Evolutionary conservation across 2,329 filamentous ascomycete genomes (phyloP).

Genomic region (Penicillium oxalicum): DNA sequence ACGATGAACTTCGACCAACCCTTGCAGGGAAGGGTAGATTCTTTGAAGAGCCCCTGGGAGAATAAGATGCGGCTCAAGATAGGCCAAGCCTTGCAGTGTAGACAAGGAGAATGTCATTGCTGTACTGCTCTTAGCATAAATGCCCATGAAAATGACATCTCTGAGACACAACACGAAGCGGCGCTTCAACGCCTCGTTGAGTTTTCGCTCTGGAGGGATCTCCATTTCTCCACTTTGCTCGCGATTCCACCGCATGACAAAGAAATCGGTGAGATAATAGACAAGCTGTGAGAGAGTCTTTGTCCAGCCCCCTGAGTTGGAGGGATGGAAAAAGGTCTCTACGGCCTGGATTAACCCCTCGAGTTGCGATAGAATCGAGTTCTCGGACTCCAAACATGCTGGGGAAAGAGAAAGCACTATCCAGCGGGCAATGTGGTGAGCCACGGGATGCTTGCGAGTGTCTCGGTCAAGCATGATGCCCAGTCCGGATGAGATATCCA

Average conservation of each 20-base stretch:
- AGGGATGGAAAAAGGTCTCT: conserved; percentile 98
- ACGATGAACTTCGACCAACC: conserved; percentile 91
- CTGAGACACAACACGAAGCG: conserved; percentile 84
- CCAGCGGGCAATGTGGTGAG: conserved; percentile 88
- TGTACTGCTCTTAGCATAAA: conserved; percentile 91
- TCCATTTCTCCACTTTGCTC: conserved; percentile 91
- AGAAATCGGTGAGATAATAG: conserved; percentile 89
- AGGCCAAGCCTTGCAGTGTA: conserved; percentile 81
- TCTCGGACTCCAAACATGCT: conserved; percentile 65
- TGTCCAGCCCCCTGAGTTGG: conserved; percentile 89
- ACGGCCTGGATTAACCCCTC: conserved; percentile 91
- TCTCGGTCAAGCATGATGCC: conserved; percentile 87
- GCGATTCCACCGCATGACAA: conserved; percentile 95
- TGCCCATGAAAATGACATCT: conserved; percentile 96
- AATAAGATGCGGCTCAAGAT: conserved; percentile 83
- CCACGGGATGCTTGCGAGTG: conserved; percentile 82
- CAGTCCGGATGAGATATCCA: conserved; percentile 77
- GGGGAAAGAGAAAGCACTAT: conserved; percentile 91
- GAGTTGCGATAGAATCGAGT: conserved; percentile 75
- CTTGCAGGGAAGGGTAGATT: conserved; percentile 95
- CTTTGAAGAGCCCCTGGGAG: conserved; percentile 88
- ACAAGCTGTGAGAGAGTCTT: conserved; percentile 83
- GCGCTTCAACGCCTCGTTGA: conserved; percentile 74
- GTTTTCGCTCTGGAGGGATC: conserved; percentile 68
- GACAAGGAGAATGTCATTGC: conserved; percentile 88